phyloP scores from a whole-genome alignment of 441 rosid genomes.

The Caryocar brasiliense region DNA sequence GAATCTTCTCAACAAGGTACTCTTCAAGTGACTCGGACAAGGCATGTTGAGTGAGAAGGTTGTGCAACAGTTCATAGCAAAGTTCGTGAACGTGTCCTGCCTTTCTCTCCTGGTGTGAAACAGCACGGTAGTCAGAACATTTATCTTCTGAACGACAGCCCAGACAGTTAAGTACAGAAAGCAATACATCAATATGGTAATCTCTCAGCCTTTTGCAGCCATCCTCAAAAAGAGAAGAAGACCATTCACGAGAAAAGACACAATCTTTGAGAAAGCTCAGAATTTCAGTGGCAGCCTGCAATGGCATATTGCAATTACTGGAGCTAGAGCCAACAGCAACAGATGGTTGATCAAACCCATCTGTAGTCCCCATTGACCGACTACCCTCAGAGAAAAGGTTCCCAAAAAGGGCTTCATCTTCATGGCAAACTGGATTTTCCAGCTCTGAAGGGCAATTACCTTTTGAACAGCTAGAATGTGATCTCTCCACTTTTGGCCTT shows the following conservation, averaged over 20 bases:
- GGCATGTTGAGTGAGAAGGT: conserved; percentile 53
- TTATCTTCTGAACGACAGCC: conserved; percentile 38
- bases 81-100: conserved; percentile 41
- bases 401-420: conserved; percentile 97
- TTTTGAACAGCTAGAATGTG: conserved; percentile 54
- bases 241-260: conserved; percentile 67
- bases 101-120: conserved; percentile 60
- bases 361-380: conserved; percentile 71
- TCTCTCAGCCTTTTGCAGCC: conserved; percentile 55
- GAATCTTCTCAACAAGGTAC: conserved; percentile 67
- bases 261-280: conserved; percentile 71
- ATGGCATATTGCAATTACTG: conserved; percentile 61
- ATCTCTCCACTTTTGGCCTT: conserved; percentile 64
- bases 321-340: conserved; percentile 42
- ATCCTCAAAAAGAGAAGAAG: conserved; percentile 62
- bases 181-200: conserved; percentile 76
- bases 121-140: conserved; percentile 37
- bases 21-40: conserved; percentile 67
- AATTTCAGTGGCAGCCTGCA: conserved; percentile 76
- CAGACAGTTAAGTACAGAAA: conserved; percentile 54
- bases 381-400: conserved; percentile 89
- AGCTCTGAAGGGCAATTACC: conserved; percentile 55
- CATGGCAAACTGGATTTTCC: conserved; percentile 79
- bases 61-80: conserved; percentile 71
- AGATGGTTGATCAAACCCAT: conserved; percentile 68